These are phyloP conservation scores for Malassezia vespertilionis DNA, from an alignment of 1,284 basidiomycete species.

Conservation along the genomic window DNA sequence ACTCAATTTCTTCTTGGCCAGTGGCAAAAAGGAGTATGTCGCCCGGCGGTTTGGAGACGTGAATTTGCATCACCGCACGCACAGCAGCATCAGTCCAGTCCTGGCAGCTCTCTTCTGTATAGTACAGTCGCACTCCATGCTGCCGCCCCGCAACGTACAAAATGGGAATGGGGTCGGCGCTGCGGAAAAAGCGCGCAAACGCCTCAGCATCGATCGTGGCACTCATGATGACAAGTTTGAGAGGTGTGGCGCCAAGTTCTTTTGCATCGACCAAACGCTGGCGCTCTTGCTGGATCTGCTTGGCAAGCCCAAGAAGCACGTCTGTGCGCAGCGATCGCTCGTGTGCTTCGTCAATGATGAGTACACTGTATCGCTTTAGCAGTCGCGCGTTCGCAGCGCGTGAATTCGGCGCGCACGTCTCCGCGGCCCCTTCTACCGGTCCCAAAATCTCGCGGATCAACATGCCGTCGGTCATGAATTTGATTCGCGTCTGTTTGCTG, in stretches of 20 bases:
- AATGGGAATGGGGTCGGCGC: slow-evolving; percentile 64
- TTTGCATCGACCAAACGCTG: slow-evolving; percentile 37
- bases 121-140: slow-evolving; percentile 61
- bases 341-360: slow-evolving; percentile 94
- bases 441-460: slow-evolving; percentile 77
- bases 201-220: slow-evolving; percentile 90
- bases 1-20: slow-evolving; percentile 95
- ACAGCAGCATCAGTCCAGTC: slow-evolving; percentile 84
- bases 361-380: slow-evolving; percentile 72
- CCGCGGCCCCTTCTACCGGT: slow-evolving; percentile 48
- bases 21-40: slow-evolving; percentile 90
- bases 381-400: slow-evolving; percentile 39
- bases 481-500: slow-evolving; percentile 62
- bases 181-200: slow-evolving; percentile 75
- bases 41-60: slow-evolving; percentile 65
- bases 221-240: slow-evolving; percentile 93
- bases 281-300: slow-evolving; percentile 50
- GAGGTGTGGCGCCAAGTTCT: slow-evolving; percentile 43
- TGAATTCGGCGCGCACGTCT: background rate
- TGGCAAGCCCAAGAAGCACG: slow-evolving; percentile 79
- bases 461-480: slow-evolving; percentile 95
- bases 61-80: slow-evolving; percentile 81
- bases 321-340: slow-evolving; percentile 90
- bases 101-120: slow-evolving; percentile 60
- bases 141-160: slow-evolving; percentile 85